Evolutionary conservation across 2,329 filamentous ascomycete species (phyloP).

Genomic region (Aspergillus transmontanensis): DNA sequence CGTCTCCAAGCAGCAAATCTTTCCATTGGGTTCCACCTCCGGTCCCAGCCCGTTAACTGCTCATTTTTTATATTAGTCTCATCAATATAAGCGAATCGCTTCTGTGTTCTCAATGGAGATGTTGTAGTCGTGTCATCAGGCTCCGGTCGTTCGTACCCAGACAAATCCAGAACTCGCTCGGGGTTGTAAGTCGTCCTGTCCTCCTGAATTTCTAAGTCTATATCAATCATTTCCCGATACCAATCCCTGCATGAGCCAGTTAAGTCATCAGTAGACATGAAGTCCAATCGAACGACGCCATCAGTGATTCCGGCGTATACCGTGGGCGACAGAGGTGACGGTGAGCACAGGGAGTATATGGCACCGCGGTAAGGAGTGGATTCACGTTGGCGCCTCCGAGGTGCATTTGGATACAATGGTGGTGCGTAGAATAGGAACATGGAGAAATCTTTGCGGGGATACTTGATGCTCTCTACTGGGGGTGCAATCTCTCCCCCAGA

Average conservation of each 20-base stretch:
- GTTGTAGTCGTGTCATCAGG: slow-evolving; percentile 32
- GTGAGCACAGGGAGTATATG: slow-evolving; percentile 48
- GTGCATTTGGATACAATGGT: slow-evolving; percentile 15
- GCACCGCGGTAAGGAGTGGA: slow-evolving; percentile 44
- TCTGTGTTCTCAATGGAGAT: slow-evolving; percentile 39
- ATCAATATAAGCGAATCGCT: slow-evolving; percentile 28
- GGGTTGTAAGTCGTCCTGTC: neutral
- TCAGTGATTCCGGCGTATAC: slow-evolving; percentile 49
- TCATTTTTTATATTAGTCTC: slow-evolving; percentile 24
- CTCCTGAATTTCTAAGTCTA: slow-evolving; percentile 26
- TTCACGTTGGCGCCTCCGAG: slow-evolving; percentile 17
- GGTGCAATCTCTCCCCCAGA: neutral
- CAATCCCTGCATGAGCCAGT: slow-evolving; percentile 32
- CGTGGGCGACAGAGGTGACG: slow-evolving; percentile 47
- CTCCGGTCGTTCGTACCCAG: slow-evolving; percentile 48
- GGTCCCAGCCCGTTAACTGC: slow-evolving; percentile 39
- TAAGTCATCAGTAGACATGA: slow-evolving; percentile 48
- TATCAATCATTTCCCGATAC: slow-evolving; percentile 35
- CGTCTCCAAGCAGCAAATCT: slow-evolving; percentile 34
- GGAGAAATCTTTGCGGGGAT: slow-evolving; percentile 41
- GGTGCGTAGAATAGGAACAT: slow-evolving; percentile 43
- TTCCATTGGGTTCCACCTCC: slow-evolving; percentile 37
- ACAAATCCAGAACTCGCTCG: slow-evolving; percentile 38
- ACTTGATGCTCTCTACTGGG: slow-evolving; percentile 3
- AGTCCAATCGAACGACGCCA: slow-evolving; percentile 46